Evolutionary conservation across 768 basidiomycete species (phyloP), one percentile per base, ranked within the genome.

Genomic region (Pholiota microspora): DNA sequence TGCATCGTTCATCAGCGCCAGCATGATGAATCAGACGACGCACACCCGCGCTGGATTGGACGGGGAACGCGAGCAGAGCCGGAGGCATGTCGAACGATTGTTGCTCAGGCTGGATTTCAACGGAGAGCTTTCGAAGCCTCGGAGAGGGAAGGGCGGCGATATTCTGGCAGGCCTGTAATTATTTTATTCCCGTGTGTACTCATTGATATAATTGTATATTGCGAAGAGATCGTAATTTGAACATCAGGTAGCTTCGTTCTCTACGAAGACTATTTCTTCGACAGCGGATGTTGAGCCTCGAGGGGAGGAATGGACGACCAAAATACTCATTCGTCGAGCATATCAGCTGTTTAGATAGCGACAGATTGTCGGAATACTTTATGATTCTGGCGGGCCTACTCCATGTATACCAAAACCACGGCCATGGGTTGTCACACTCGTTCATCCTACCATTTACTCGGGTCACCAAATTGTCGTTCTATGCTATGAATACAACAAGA

Each of bases 91-190:
- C 9, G 94, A 96, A 67, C 81, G 92, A 21, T 66, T 96, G 52
- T 67, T 95, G 36, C 74, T 96, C 28, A 81, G 91, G 34, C 71
- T 96, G 10, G 94, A 96, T 70, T 90, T 94, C 67, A 94, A 92
- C 61, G 89, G 86, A 10, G 81, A 77, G 44, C 83, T 90, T 59
- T 89, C 89, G 13, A 80, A 74, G 28, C 75, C 77, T 10, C 69
- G 71, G 35, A 67, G 64, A 60, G 58, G 63, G 62, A 40, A 51
- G 52, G 57, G 63, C 15, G 67, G 58, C 16, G 74, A 80, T 60
- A 78, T 80, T 59, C 69, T 81, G 45, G 73, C 64, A 51, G 73
- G 73, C 57, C 75, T 72, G 29, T 75, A 75, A 38, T 60, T 77
- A 36, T 6, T 6, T 31, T 31, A 6, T 31, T 31, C 29, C 29